Base-by-base conservation (phyloP, 2,329 filamentous ascomycete genomes). In the Magnaporthiopsis rhizophila region DNA sequence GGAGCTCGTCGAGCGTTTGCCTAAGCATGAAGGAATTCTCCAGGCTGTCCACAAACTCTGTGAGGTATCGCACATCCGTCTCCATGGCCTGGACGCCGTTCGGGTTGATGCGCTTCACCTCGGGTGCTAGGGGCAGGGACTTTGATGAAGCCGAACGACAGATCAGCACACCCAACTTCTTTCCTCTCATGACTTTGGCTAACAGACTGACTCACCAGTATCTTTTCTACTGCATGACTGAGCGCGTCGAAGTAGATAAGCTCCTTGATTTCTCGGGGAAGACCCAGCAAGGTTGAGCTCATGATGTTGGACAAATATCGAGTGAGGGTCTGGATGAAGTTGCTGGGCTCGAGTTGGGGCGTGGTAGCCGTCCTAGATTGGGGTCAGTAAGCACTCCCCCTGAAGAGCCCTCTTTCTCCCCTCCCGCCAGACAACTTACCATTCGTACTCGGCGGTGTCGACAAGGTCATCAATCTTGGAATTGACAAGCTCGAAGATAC, bases 391-490 rank as follows among this genome's bases (percentile, higher is more conserved):
- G 13, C 56, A 12, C 15, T 6, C 30, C 61, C 38, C 38, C 24
- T 15, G 36, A 3, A 5, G 30, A 65, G 65, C 59, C 18, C 58
- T 57, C 24, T 53, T 21, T 53, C 8, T 50, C 21, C 5, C 65
- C 73, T 15, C 4, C 65, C 74, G 69, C 65, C 28, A n/a, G 3
- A 36, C n/a, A 63, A 68, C 77, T 64, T 77, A 87, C 89, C 95
- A 99, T 74, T 98, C 92, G 73, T 99, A 99, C 76, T 99, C 95
- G 38, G 95, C 94, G 0, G 93, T 98, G 71, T 97, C 94, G 64
- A 99, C 90, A 13, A 99, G 84, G 73, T 99, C 95, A 72, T 98
- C 94, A 70, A 99, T 98, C 79, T 99, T 99, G 65, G 91, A 96
- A 78, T 99, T 98, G 67, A 99, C 95, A 0, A 99, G 84, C 77